Conservation (phyloP, 768 basidiomycete species). For the Suillus clintonianus region DNA sequence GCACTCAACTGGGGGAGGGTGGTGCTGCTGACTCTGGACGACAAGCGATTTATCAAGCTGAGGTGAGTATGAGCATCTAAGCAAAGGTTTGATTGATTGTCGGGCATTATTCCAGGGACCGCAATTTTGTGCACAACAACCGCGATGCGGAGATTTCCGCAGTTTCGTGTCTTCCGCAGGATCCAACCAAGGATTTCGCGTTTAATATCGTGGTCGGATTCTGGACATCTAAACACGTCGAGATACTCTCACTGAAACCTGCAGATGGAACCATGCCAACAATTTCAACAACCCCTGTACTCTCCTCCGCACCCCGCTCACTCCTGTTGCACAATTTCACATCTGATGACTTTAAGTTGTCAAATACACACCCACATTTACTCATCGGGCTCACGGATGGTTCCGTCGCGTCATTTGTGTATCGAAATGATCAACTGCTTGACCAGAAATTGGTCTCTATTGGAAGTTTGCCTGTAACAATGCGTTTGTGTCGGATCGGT, state of each 20-base stretch:
- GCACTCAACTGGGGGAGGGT: conserved; percentile 58
- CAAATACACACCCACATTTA: conserved; percentile 52
- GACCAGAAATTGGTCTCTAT: conserved; percentile 64
- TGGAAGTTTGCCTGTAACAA: conserved; percentile 64
- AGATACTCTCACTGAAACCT: conserved; percentile 48
- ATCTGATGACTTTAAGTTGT: conserved; percentile 33
- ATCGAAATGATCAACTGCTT: conserved; percentile 40
- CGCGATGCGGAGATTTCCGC: conserved; percentile 62
- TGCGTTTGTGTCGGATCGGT: conserved; percentile 58
- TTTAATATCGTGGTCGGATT: conserved; percentile 64
- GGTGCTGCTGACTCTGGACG: conserved; percentile 49
- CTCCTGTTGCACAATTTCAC: conserved; percentile 64
- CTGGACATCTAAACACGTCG: conserved; percentile 70
- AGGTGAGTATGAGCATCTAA: conserved; percentile 1
- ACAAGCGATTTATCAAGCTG: conserved; percentile 35
- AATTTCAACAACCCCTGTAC: conserved; percentile 22
- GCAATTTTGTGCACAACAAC: conserved; percentile 24
- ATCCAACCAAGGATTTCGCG: conserved; percentile 48
- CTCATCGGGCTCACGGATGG: conserved; percentile 80
- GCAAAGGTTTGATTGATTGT: background rate
- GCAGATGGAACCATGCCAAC: conserved; percentile 16
- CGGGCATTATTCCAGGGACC: background rate
- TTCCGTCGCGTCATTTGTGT: conserved; percentile 57
- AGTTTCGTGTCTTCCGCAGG: conserved; percentile 62
- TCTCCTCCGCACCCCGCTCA: conserved; percentile 49